phyloP scores from a whole-genome alignment of 306 rosid genomes.

The Elaeagnus macrophylla region DNA sequence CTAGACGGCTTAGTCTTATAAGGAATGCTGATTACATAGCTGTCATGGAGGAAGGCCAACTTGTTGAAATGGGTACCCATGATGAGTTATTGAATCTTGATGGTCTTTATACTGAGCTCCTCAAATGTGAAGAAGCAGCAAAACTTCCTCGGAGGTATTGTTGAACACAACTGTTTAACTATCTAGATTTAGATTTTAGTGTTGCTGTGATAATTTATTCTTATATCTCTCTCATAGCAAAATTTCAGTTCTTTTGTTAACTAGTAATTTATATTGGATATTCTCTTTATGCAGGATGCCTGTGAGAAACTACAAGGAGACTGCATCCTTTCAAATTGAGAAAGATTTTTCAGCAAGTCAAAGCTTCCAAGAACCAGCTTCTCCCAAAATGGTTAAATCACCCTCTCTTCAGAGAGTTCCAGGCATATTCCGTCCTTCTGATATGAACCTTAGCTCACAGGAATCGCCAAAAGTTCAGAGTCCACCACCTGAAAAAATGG shows the following conservation, averaged over 20 bases:
- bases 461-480: slow-evolving; percentile 77
- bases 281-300: slow-evolving; percentile 66
- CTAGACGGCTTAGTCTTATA: slow-evolving; percentile 97
- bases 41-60: slow-evolving; percentile 99
- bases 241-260: not conserved
- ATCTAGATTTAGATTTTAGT: not conserved
- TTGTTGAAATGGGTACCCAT: slow-evolving; percentile 97
- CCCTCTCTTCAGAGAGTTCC: slow-evolving; percentile 90
- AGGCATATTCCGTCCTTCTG: slow-evolving; percentile 50
- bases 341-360: slow-evolving; percentile 87
- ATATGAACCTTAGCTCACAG: slow-evolving; percentile 55
- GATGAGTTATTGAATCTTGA: slow-evolving; percentile 70
- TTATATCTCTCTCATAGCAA: not conserved
- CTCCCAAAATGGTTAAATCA: slow-evolving; percentile 90
- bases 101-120: slow-evolving; percentile 95
- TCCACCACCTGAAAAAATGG: slow-evolving; percentile 83
- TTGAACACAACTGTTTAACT: slow-evolving; percentile 9
- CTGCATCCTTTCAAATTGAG: slow-evolving; percentile 86
- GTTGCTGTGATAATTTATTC: not conserved
- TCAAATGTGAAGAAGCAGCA: slow-evolving; percentile 92
- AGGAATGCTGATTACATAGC: slow-evolving; percentile 98
- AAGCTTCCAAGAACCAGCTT: slow-evolving; percentile 84
- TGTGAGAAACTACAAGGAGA: slow-evolving; percentile 75
- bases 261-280: slow-evolving; percentile 1
- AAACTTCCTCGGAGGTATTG: slow-evolving; percentile 94